These are phyloP conservation scores for Pelargonium australe DNA, from an alignment of 441 rosid genomes.

Conservation along the genomic window DNA sequence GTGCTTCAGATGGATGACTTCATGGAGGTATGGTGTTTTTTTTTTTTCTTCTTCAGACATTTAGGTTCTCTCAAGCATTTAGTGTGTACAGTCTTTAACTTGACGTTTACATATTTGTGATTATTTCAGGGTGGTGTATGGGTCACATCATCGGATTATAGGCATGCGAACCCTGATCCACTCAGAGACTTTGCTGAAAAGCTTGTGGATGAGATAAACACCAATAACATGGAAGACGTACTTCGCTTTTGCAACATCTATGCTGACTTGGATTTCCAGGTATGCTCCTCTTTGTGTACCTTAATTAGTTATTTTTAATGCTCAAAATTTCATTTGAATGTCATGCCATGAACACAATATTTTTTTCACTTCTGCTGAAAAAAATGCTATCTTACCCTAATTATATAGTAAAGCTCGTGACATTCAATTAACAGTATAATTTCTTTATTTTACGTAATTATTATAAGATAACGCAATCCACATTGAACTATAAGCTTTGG, in stretches of 20 bases:
- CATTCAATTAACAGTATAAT: background rate
- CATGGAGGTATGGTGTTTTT: conserved; percentile 52
- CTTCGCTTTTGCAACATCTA: conserved; percentile 73
- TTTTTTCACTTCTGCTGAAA: no score
- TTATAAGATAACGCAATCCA: background rate
- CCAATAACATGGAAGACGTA: conserved; percentile 66
- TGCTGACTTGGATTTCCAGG: conserved; percentile 80
- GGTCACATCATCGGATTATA: conserved; percentile 70
- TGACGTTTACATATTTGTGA: conserved; percentile 12
- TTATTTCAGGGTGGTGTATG: conserved; percentile 62
- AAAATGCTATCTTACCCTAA: no score
- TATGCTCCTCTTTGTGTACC: conserved; percentile 24
- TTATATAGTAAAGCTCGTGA: no score
- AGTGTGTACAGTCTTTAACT: background rate
- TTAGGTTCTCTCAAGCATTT: conserved; percentile 9
- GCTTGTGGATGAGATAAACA: conserved; percentile 60
- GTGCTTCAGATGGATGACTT: conserved; percentile 83
- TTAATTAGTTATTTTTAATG: conserved; percentile 3
- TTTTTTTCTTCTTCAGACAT: background rate
- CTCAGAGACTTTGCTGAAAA: conserved; percentile 68
- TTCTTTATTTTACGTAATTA: background rate
- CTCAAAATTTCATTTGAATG: background rate
- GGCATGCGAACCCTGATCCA: conserved; percentile 68
- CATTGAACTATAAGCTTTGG: background rate
- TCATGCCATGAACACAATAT: no score